Base-by-base conservation (phyloP, 176 grass and related monocot genomes). In the Triticum timopheevii region DNA sequence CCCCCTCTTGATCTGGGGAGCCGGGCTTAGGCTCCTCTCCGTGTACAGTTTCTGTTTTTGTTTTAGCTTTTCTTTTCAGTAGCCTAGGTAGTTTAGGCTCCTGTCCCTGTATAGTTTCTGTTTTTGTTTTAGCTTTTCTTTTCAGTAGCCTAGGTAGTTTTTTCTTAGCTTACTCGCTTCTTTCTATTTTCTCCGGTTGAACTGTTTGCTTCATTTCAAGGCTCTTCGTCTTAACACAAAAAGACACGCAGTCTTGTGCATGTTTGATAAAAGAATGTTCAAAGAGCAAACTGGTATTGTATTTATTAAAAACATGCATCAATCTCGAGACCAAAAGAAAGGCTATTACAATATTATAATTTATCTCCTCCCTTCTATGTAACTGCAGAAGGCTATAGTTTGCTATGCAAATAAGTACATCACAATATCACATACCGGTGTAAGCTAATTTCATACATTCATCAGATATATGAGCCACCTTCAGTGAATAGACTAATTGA, bases 61-160 rank as follows among this genome's bases (percentile, higher is more conserved):
- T 72, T 72, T 40, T 39, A 72, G 36, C 39, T 72, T 22, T 39
- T 72, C 35, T 71, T 72, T 42, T 72, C 10, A 39, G 35, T 71
- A 72, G 69, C 36, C 69, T 72, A 72, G 35, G 69, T 42, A 42
- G 36, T n/a, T 72, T 72, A 72, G 69, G 69, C 69, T 72, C 35
- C 36, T 39, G 10, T 23, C 35, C 35, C 36, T 42, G 69, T 72
- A 42, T 20, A 42, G 19, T 72, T 72, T 42, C 69, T 42, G 35
- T 5, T 72, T 72, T 59, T 56, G 52, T 72, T 72, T 40, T 39
- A 72, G 36, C 39, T 72, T 22, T 39, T 72, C 35, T 71, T 72
- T 42, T 72, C 10, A 39, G 35, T 71, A 72, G 69, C 36, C 69
- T 72, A 72, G 35, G 69, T 42, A 42, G 36, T n/a, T 20, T 42